Base-by-base conservation (phyloP, 2,329 filamentous ascomycete genomes). In the Phoma sp. region DNA sequence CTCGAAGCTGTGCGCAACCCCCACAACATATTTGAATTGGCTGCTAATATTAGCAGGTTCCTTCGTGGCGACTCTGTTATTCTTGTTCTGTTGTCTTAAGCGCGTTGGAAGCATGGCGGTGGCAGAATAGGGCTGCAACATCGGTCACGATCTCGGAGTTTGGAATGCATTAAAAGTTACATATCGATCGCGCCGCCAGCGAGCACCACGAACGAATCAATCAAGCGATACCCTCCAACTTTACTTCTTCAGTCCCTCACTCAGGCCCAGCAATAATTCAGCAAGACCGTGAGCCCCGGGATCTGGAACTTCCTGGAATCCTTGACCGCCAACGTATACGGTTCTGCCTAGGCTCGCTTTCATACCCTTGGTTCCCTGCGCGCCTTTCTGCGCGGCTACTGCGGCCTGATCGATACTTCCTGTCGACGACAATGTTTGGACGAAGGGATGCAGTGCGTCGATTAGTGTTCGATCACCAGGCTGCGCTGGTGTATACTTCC, bases 331-430 rank as follows among this genome's bases (percentile, higher is more conserved):
- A 45, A 96, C 86, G 72, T 96, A 96, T 9, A 95, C 91, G 2
- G 89, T 86, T 54, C 91, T 80, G 7, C 95, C 95, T 36, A 99
- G 79, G 65, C 88, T 95, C 37, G 95, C 91, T 73, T 89, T 86
- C 93, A 99, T 97, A 23, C 89, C 89, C 79, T 93, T 96, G 18
- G 95, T 98, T 27, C 85, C 85, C 60, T 93, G 88, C 4, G 93
- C 89, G 0, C 89, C 95, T 41, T 86, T 81, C 59, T 84, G 83
- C 0, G 92, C 88, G 2, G 90, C 91, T 65, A 86, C 80, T 0
- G 91, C 91, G 7, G 95, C 93, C 70, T 86, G 81, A 61, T 85
- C 82, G 18, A 95, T 73, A 69, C 90, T 84, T 11, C 84, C 85
- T 0, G 86, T 87, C 67, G 83, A 75, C 6, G 77, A 80, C 2